Evolutionary conservation across 164 flowering plant genomes (phyloP).

Genomic region (Nymphaea thermarum): DNA sequence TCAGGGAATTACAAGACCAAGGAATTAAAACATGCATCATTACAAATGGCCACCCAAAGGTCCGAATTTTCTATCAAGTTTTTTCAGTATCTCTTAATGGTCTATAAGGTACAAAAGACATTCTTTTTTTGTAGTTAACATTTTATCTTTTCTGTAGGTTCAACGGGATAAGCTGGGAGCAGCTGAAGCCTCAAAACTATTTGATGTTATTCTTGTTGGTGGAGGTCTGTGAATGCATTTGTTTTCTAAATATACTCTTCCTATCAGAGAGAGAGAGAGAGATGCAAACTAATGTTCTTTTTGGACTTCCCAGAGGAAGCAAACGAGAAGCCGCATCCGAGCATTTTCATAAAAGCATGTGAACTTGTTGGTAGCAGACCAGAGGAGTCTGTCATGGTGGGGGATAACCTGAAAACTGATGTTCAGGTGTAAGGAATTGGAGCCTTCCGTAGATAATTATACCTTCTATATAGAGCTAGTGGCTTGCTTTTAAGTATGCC

Average conservation of each 20-base stretch:
- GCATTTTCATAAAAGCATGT: not conserved
- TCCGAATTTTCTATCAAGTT: not conserved
- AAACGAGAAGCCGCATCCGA: not conserved
- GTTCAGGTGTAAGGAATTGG: not conserved
- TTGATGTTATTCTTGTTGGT: slow-evolving; percentile 2
- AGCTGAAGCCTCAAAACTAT: slow-evolving; percentile 1
- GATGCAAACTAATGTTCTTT: not conserved
- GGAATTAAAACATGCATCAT: slow-evolving; percentile 1
- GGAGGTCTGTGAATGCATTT: not conserved
- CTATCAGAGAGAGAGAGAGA: not conserved
- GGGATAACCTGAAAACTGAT: slow-evolving; percentile 1
- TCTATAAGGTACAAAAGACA: too few species aligned
- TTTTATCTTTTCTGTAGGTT: not conserved
- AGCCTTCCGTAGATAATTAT: too few species aligned
- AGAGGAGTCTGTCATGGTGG: slow-evolving; percentile 1
- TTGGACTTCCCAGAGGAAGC: not conserved
- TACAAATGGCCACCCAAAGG: not conserved
- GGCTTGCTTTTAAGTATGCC: too few species aligned
- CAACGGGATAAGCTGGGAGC: not conserved
- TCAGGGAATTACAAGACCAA: slow-evolving; percentile 1
- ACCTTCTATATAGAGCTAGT: too few species aligned
- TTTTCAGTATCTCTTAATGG: too few species aligned
- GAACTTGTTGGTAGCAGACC: slow-evolving; percentile 1
- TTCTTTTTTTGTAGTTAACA: too few species aligned
- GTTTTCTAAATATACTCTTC: not conserved